Evolutionary conservation across 768 basidiomycete species (phyloP).

Genomic region (Pisolithus microcarpus): DNA sequence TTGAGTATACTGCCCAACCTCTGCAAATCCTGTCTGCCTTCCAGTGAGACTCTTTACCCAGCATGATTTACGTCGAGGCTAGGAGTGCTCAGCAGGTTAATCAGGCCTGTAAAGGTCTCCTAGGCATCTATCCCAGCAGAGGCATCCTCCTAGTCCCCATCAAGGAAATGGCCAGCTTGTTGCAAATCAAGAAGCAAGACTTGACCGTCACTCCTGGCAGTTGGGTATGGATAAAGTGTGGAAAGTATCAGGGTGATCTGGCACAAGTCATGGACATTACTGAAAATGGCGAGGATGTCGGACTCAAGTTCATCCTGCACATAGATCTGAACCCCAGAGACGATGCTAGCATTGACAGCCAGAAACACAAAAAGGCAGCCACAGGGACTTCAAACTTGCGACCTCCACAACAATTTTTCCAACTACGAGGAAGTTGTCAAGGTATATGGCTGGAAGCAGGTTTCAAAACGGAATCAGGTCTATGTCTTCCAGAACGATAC

Average conservation of each 20-base stretch:
- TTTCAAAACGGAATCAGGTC: constrained; percentile 64
- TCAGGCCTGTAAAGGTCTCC: constrained; percentile 80
- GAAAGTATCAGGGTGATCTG: constrained; percentile 90
- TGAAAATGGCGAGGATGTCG: constrained; percentile 89
- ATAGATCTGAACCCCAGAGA: constrained; percentile 93
- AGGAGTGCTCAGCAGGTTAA: constrained; percentile 79
- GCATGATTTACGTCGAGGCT: constrained; percentile 96
- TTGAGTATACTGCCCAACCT: constrained; percentile 70
- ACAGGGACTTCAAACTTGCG: constrained; percentile 52
- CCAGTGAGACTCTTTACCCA: constrained; percentile 89
- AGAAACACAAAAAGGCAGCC: constrained; percentile 70
- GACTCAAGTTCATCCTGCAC: constrained; percentile 89
- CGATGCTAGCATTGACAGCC: constrained; percentile 55
- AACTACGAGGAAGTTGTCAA: constrained; percentile 88
- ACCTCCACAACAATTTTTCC: constrained; percentile 85
- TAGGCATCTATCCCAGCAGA: constrained; percentile 83
- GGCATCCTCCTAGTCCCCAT: constrained; percentile 88
- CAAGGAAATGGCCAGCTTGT: constrained; percentile 96
- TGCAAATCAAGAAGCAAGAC: constrained; percentile 95
- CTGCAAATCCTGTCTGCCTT: constrained; percentile 90
- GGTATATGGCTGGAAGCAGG: constrained; percentile 72
- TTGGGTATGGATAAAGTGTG: constrained; percentile 93
- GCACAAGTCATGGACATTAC: constrained; percentile 94
- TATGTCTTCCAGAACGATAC: constrained; percentile 91
- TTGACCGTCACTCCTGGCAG: constrained; percentile 74